Evolutionary conservation across 2,329 filamentous ascomycete species (phyloP), one percentile per base, ranked within the genome.

Genomic region (Cladosporium sp.): DNA sequence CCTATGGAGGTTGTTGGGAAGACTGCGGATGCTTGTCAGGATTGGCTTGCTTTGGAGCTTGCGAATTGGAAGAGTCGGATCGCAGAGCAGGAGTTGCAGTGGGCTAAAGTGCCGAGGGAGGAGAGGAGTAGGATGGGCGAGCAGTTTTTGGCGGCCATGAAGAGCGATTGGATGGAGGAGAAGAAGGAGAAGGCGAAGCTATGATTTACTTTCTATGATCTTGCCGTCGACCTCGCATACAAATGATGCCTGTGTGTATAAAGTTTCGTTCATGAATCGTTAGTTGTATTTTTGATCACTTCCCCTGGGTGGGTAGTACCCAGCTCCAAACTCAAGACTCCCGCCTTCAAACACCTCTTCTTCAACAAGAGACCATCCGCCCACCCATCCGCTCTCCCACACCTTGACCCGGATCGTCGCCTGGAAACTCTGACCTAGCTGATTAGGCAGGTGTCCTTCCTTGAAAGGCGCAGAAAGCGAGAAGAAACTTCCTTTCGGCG

Each of bases 1-100:
- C 88, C 92, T 0, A 89, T 96, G 83, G 91, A 96, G 73, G 81
- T 83, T 37, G 88, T 89, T 15, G 75, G 67, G 2, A 78, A 83
- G 66, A 88, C 86, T 61, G 92, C 90, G 1, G 76, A 81, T n/a
- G 70, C 72, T 6, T 59, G 56, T 24, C 67, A 65, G 13, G 66
- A 63, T 15, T 80, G 77, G 77, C 24, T 72, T 10, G 61, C 50
- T 24, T 59, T 62, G 15, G 71, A 72, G 58, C 24, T 72, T 8
- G 64, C 59, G 36, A 63, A 74, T 56, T 79, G 73, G 66, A 61
- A 50, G 60, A 32, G 32, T 13, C 58, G 64, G 10, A 69, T 73
- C 50, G 63, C 63, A 20, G 62, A 56, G 35, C 62, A 68, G 52
- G 60, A 63, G 37, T 28, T 50, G 56, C 62, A 68, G 57, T 70